Evolutionary conservation across 768 basidiomycete genomes (phyloP), one percentile per base, ranked within the genome.

Genomic region (Sporobolomyces pararoseus): DNA sequence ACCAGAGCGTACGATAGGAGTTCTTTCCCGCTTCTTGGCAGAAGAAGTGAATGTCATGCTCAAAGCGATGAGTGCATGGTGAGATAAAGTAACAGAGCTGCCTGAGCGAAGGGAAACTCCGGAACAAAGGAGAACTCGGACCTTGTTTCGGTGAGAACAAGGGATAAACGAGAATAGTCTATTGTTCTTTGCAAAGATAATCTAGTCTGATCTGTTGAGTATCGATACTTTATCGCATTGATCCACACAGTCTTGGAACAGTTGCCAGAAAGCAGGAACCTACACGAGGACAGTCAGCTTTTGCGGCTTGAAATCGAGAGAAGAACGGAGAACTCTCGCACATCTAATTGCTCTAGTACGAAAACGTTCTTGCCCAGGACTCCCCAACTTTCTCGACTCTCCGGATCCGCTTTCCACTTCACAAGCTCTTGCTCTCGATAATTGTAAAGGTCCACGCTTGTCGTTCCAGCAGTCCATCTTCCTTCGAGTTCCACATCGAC

Each of bases 401-500:
- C 0, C 83, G 82, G 72, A 13, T 74, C 69, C 27, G 16, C 23
- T 58, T 64, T 65, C 31, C 29, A 70, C 0, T 53, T 63, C 5
- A 21, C 86, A 80, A 71, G 75, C 59, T 88, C 86, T 70, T 83
- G 85, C 12, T 78, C 58, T 21, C 78, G 80, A 79, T 87, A 89
- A 66, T 84, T 81, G 84, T 86, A 90, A 4, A 90, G 75, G 74
- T 94, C 90, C 2, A 91, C 88, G 3, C 90, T 83, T 0, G 91
- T 92, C 76, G 91, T 87, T 9, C 91, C 91, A 17, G 82, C 80
- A 2, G 88, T 85, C 70, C 87, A 85, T 23, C 80, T 79, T 4
- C 88, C 89, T 9, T 81, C 82, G 23, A 88, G 82, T 74, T 94
- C 91, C n/a, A 90, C 84, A 71, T 94, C 91, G 0, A 93, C 90